phyloP scores from a whole-genome alignment of 2,329 filamentous ascomycete species.

The Ophiocordyceps camponoti-leonardi region DNA sequence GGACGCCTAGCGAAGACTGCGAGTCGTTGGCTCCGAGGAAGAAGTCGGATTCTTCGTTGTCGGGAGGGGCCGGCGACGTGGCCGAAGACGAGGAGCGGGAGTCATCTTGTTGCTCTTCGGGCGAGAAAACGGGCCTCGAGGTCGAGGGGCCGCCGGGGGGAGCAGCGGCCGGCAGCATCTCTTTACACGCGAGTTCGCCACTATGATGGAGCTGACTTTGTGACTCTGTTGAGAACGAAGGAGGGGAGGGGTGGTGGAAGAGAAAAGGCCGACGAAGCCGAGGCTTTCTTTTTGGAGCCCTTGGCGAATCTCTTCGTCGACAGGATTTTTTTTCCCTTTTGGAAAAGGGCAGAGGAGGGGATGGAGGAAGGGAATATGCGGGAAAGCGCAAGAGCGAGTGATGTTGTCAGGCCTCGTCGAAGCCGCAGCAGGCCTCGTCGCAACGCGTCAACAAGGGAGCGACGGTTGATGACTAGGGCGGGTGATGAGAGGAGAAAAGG shows the following conservation, averaged over 20 bases:
- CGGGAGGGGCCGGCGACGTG: constrained; percentile 56
- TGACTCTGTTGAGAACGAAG: too few relatives aligned
- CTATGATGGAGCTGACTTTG: too few relatives aligned
- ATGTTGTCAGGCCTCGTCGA: background rate
- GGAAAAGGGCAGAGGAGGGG: too few relatives aligned
- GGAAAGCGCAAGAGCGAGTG: background rate
- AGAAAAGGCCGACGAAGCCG: background rate
- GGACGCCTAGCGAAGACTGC: constrained; percentile 73
- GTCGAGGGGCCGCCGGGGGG: constrained; percentile 5
- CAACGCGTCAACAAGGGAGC: background rate
- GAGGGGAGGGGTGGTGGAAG: background rate
- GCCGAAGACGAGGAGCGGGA: constrained; percentile 50
- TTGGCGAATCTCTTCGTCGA: too few relatives aligned
- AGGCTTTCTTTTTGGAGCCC: too few relatives aligned
- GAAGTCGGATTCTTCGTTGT: constrained; percentile 88
- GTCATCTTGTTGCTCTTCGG: constrained; percentile 28
- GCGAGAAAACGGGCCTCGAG: constrained; percentile 4
- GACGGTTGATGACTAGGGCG: background rate
- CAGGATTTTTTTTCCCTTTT: too few relatives aligned
- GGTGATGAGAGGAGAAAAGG: background rate
- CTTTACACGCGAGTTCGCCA: background rate
- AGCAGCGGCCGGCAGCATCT: constrained; percentile 6
- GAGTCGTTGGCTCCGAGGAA: constrained; percentile 83
- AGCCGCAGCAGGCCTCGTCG: background rate
- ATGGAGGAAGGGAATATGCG: background rate